phyloP scores from a whole-genome alignment of 768 basidiomycete species.

The Lactifluus echinatus region DNA sequence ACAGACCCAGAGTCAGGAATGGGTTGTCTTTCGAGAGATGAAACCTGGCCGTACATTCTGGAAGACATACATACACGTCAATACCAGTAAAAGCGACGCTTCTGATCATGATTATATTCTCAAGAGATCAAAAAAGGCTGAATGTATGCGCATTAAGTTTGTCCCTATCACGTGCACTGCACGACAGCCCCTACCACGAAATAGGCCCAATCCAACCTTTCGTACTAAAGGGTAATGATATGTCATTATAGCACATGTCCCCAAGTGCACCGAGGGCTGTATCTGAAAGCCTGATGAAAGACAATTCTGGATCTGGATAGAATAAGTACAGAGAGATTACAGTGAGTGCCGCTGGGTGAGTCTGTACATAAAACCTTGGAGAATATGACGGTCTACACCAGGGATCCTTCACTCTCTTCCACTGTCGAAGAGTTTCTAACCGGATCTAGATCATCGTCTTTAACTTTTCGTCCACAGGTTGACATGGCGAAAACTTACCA shows the following conservation, averaged over 20 bases:
- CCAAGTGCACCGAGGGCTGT: constrained; percentile 6
- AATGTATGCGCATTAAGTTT: background rate
- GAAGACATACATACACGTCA: background rate
- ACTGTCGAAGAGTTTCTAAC: constrained; percentile 47
- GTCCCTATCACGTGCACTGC: background rate
- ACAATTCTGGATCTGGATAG: constrained; percentile 17
- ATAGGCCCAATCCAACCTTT: background rate
- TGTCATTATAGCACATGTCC: constrained; percentile 16
- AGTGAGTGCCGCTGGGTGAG: constrained; percentile 12
- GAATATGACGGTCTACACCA: constrained; percentile 23
- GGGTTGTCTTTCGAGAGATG: background rate
- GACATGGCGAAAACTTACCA: constrained; percentile 36
- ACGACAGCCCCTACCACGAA: background rate
- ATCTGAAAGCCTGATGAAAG: constrained; percentile 11
- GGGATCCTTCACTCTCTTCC: constrained; percentile 57
- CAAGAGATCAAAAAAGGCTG: background rate
- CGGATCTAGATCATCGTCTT: constrained; percentile 44
- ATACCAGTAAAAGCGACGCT: constrained; percentile 1
- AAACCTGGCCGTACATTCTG: background rate
- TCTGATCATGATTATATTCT: background rate
- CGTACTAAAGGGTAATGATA: constrained; percentile 1
- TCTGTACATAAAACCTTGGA: constrained; percentile 10
- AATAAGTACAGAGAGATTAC: constrained; percentile 19
- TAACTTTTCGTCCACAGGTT: constrained; percentile 17
- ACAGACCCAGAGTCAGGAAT: background rate